Base-by-base conservation (phyloP, 345 rosid species). In the Eucalyptus victrix region DNA sequence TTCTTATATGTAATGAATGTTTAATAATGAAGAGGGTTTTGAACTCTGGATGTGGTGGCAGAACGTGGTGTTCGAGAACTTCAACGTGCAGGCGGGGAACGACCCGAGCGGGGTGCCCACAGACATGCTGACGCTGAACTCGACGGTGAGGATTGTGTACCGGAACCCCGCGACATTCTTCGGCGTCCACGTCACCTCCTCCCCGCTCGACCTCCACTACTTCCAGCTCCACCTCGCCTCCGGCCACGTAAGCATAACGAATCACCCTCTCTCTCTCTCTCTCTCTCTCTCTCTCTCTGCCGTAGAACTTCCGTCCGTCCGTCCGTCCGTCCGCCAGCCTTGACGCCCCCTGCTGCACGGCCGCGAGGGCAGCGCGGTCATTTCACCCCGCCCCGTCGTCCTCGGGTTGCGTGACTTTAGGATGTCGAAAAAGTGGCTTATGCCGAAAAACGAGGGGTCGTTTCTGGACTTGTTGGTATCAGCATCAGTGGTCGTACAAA, bases 61-160 rank as follows among this genome's bases (percentile, higher is more conserved):
- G 99, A 94, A 93, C 90, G 93, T 97, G 45, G 92, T 97, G 90
- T 96, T 98, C 96, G 95, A 95, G 94, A 92, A 90, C 92, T 93
- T 98, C 86, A 90, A 96, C 91, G 92, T 97, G 42, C 99, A 98
- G 88, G 98, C 99, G 6, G 99, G 99, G 90, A 98, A 86, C 86
- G 99, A 98, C 90, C 89, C 54, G 40, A 90, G 97, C 9, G 99
- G 99, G 56, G 98, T 98, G 89, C 94, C 98, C 60, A 98, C 99
- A 44, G 99, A 98, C 88, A 98, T 98, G 99, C 89, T 98, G 65
- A 90, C 99, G 19, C 80, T 98, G 81, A 98, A 98, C 90, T 96
- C 98, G 34, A 97, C 99, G 95, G 99, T 98, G 86, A 95, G 89
- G 97, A 93, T 98, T 89, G 93, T 92, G 42, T 98, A 95, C 95